These are phyloP conservation scores for Cucumis sativus DNA, from an alignment of 306 rosid genomes.

Conservation along the genomic window DNA sequence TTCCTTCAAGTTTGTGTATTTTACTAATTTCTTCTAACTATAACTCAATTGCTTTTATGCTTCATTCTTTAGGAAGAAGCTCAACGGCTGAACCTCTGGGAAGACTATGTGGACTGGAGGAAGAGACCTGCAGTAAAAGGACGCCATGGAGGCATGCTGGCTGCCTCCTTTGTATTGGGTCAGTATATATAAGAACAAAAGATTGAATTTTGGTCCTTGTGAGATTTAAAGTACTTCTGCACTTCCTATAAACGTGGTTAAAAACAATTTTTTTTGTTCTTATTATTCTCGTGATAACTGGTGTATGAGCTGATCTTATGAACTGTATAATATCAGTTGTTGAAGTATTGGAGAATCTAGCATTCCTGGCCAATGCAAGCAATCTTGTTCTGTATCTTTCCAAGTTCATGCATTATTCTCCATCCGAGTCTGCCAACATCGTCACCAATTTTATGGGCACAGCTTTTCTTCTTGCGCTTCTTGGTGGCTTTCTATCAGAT, in stretches of 20 bases:
- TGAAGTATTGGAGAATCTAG: constrained; percentile 81
- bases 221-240: background rate
- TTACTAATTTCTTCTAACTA: background rate
- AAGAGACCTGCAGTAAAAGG: constrained; percentile 51
- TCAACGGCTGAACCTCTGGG: constrained; percentile 26
- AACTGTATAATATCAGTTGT: constrained; percentile 25
- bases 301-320: background rate
- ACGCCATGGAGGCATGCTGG: constrained; percentile 90
- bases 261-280: background rate
- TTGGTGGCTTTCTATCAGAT: constrained; percentile 77
- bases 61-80: background rate
- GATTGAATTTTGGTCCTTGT: background rate
- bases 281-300: background rate
- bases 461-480: constrained; percentile 71
- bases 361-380: constrained; percentile 82
- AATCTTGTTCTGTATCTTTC: constrained; percentile 64
- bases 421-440: constrained; percentile 50
- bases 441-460: constrained; percentile 94
- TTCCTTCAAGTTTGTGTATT: background rate
- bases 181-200: background rate
- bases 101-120: constrained; percentile 83
- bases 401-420: constrained; percentile 67
- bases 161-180: constrained; percentile 86
- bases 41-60: background rate
- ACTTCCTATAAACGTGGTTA: background rate